Percentiles rank a stretch among this genome's conserved stretches.
Evolutionary conservation across 140 eudicot species (phyloP).

Genomic region (Anethum foeniculum): DNA sequence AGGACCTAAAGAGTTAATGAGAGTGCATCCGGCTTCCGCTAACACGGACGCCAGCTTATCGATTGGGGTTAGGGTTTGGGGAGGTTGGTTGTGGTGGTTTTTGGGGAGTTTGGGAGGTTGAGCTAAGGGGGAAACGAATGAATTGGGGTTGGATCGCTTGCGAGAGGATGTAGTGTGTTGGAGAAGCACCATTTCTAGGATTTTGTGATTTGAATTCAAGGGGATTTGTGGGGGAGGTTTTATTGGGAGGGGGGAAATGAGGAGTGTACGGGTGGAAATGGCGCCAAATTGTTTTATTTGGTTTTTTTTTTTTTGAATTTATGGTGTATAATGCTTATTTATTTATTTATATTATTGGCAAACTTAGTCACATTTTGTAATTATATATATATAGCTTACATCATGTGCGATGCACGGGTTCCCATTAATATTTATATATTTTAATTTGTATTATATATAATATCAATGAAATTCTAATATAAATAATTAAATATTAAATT

Average conservation of each 20-base stretch:
- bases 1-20: constrained; percentile 48
- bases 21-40: constrained; percentile 73
- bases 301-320: too few species aligned
- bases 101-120: constrained; percentile 36
- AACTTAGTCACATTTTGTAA: too few species aligned
- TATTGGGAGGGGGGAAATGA: neutral
- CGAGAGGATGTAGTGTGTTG: constrained; percentile 31
- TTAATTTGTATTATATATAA: too few species aligned
- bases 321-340: too few species aligned
- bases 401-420: too few species aligned
- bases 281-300: neutral
- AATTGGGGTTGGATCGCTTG: constrained; percentile 43
- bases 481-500: too few species aligned
- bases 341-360: too few species aligned
- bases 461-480: too few species aligned
- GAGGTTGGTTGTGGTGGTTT: constrained; percentile 28
- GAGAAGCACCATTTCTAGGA: constrained; percentile 29
- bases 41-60: constrained; percentile 50
- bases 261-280: neutral
- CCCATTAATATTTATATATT: too few species aligned
- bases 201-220: neutral
- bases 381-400: too few species aligned
- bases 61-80: constrained; percentile 25
- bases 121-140: constrained; percentile 47
- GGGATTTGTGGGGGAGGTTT: neutral